phyloP scores from a whole-genome alignment of 768 basidiomycete genomes.

The Phanerochaete sordida region DNA sequence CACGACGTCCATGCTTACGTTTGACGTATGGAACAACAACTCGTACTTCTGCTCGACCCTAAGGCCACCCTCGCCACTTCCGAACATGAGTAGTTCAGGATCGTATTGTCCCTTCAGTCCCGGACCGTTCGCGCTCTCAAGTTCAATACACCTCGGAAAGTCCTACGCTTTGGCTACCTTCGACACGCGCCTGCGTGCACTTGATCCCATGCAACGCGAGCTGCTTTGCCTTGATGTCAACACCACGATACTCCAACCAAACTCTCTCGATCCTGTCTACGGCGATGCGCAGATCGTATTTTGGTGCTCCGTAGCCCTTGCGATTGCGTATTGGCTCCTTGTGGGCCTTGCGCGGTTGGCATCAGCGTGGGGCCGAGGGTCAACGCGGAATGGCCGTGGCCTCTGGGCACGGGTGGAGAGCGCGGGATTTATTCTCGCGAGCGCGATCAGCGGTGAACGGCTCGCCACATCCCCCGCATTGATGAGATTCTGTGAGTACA shows the following conservation, averaged over 20 bases:
- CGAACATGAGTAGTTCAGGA: slow-evolving; percentile 26
- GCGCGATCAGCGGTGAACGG: slow-evolving; percentile 90
- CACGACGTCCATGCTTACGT: slow-evolving; percentile 74
- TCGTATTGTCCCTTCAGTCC: slow-evolving; percentile 74
- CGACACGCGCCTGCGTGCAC: slow-evolving; percentile 78
- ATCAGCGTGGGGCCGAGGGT: slow-evolving; percentile 81
- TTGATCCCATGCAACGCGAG: slow-evolving; percentile 82
- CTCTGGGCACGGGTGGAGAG: slow-evolving; percentile 75
- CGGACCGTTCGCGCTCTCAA: slow-evolving; percentile 80
- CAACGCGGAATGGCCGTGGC: slow-evolving; percentile 53
- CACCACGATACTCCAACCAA: slow-evolving; percentile 72
- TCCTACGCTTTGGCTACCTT: slow-evolving; percentile 80
- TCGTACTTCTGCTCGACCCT: slow-evolving; percentile 78
- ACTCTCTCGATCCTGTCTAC: slow-evolving; percentile 52
- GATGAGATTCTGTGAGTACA: slow-evolving; percentile 77
- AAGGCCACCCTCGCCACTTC: slow-evolving; percentile 71
- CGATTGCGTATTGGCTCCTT: slow-evolving; percentile 79
- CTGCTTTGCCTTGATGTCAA: slow-evolving; percentile 77
- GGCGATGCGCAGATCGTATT: slow-evolving; percentile 66
- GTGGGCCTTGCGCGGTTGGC: slow-evolving; percentile 76
- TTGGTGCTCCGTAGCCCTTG: slow-evolving; percentile 70
- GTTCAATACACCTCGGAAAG: slow-evolving; percentile 62
- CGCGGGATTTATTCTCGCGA: slow-evolving; percentile 84
- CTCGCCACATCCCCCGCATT: slow-evolving; percentile 82
- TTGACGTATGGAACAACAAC: slow-evolving; percentile 65